Evolutionary conservation across 495 filamentous ascomycete species (phyloP), one percentile per base, ranked within the genome.

Genomic region (Neurospora sp.): DNA sequence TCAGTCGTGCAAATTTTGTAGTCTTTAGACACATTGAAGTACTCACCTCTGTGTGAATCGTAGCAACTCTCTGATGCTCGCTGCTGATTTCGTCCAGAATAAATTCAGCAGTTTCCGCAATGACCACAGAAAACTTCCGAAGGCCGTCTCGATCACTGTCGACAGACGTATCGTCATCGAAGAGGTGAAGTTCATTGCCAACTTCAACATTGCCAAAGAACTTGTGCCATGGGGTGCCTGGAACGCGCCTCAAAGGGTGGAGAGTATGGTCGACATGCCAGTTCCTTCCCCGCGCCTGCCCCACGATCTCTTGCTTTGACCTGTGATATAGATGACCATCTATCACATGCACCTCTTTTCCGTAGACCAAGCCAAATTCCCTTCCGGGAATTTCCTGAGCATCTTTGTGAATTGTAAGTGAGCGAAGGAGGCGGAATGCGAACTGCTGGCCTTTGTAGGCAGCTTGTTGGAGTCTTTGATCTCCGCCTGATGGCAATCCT

Each of bases 191-290:
- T 39, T 65, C 12, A 27, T 69, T 6, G 38, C 11, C 44, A 22
- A 22, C n/a, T 11, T 65, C 31, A 38, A 71, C 1, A 20, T 74
- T 70, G 27, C 72, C 74, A 61, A 75, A 74, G 46, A 75, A 75
- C n/a, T 75, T 75, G 72, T 75, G 72, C 74, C 74, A 75, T 5
- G 59, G 69, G 38, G 69, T 75, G 16, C 74, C 74, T 39, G 74
- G 74, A 11, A 75, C 72, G 38, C 71, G 74, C 46, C 72, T 71
- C 68, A 73, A 22, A 8, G 74, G 72, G 38, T 70, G 46, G 8
- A 48, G 69, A 20, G 71, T 6, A 40, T 39, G 41, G 14, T 75
- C 74, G 2, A 39, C 22, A 16, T 74, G 74, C 69, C 70, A 75
- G 69, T 71, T 71, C 18, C 27, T 10, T 38, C 35, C 40, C 3